A percentile compares a stretch with the other conserved stretches of the same genome.
Conservation (phyloP, 2,329 filamentous ascomycete species). For the Cladophialophora exuberans region DNA sequence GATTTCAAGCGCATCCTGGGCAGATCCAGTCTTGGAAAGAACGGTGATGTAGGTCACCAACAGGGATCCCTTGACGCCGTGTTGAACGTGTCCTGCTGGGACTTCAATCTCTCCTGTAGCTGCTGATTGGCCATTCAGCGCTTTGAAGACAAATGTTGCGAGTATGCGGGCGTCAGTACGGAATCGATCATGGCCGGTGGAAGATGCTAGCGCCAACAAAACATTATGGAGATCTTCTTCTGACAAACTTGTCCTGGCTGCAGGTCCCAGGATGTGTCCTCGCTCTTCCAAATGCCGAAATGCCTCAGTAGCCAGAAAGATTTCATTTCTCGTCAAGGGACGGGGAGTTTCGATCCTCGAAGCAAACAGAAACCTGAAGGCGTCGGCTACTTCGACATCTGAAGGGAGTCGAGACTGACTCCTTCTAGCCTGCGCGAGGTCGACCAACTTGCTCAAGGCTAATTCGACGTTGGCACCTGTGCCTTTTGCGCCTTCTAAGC, state of each 20-base stretch:
- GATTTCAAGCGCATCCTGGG: conserved; percentile 56
- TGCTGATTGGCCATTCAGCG: conserved; percentile 23
- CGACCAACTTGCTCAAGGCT: conserved; percentile 54
- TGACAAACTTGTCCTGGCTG: conserved; percentile 43
- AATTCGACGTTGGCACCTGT: conserved; percentile 29
- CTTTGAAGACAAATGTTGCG: conserved; percentile 25
- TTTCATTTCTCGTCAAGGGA: conserved; percentile 68
- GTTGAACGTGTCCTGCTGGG: conserved; percentile 1
- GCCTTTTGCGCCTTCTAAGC: conserved; percentile 25
- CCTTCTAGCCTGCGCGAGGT: conserved; percentile 65
- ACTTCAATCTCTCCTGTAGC: conserved; percentile 3
- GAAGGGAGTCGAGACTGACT: conserved; percentile 68
- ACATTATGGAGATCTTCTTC: conserved; percentile 45
- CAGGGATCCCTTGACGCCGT: conserved; percentile 31
- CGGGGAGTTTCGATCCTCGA: conserved; percentile 54
- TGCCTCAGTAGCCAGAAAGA: conserved; percentile 61
- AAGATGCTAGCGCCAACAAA: conserved; percentile 42
- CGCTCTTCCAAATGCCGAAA: conserved; percentile 61
- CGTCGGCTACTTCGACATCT: conserved; percentile 64
- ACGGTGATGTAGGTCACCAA: conserved; percentile 49
- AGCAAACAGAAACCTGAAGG: conserved; percentile 67
- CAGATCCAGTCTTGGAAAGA: conserved; percentile 58
- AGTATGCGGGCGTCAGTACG: conserved; percentile 29
- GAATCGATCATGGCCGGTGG: conserved; percentile 28
- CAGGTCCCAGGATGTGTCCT: conserved; percentile 33